These are phyloP conservation scores for Handroanthus guayacan DNA, from an alignment of 257 asterid species.

Conservation along the genomic window DNA sequence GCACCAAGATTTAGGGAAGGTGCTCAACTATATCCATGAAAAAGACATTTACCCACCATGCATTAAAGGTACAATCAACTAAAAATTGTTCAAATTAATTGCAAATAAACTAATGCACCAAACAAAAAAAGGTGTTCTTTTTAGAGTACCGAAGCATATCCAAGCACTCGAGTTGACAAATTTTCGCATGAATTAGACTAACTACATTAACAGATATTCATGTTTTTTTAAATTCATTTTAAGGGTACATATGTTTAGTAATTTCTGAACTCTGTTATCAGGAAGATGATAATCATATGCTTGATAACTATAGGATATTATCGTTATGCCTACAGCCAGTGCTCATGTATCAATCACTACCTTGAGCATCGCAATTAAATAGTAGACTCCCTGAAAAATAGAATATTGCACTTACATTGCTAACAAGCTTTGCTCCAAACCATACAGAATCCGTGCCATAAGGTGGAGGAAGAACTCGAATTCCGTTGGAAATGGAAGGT, in stretches of 20 bases:
- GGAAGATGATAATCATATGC: neutral
- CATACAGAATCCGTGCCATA: conserved; percentile 90
- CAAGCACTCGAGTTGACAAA: neutral
- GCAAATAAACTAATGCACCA: neutral
- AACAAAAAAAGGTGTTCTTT: neutral
- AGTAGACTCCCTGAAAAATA: neutral
- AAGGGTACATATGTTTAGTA: neutral
- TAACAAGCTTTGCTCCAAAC: conserved; percentile 90
- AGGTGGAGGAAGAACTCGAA: conserved; percentile 86
- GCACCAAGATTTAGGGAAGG: conserved; percentile 79
- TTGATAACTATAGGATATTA: neutral
- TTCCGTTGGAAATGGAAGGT: conserved; percentile 55
- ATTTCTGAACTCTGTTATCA: neutral
- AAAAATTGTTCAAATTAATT: neutral
- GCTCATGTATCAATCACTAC: neutral
- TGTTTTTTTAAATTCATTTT: neutral
- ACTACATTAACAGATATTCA: neutral
- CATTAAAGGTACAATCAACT: neutral
- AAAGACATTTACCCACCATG: neutral
- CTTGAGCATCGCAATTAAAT: conserved; percentile 7
- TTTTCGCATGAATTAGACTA: neutral
- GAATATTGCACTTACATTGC: conserved; percentile 68
- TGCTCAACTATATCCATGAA: conserved; percentile 69
- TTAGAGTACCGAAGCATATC: conserved; percentile 11
- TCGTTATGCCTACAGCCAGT: neutral